phyloP scores from a whole-genome alignment of 495 filamentous ascomycete genomes.

The Pseudomonodictys pantanalensis region DNA sequence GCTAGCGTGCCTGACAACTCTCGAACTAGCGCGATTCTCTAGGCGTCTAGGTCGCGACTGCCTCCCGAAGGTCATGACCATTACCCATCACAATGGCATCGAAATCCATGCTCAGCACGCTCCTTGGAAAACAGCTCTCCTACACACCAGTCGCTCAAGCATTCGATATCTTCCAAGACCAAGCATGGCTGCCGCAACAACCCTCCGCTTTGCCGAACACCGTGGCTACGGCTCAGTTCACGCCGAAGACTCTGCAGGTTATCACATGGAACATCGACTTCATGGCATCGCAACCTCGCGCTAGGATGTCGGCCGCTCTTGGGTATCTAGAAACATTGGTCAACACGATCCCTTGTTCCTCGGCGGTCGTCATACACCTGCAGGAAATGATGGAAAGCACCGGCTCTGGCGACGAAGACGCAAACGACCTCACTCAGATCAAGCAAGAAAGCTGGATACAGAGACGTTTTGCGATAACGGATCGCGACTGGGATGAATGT shows the following conservation, averaged over 20 bases:
- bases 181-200: too few relatives aligned
- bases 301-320: slow-evolving; percentile 48
- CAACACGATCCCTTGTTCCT: slow-evolving; percentile 15
- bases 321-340: slow-evolving; percentile 41
- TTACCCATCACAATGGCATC: too few relatives aligned
- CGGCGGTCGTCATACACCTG: slow-evolving; percentile 48
- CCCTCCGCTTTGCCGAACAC: too few relatives aligned
- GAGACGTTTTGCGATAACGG: slow-evolving; percentile 48
- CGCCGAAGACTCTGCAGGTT: slow-evolving; percentile 13
- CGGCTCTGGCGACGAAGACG: not conserved
- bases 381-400: slow-evolving; percentile 48
- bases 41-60: too few relatives aligned
- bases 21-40: too few relatives aligned
- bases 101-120: too few relatives aligned
- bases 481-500: slow-evolving; percentile 42
- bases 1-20: too few relatives aligned
- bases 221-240: too few relatives aligned
- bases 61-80: too few relatives aligned
- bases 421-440: slow-evolving; percentile 45
- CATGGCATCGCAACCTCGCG: slow-evolving; percentile 39
- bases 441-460: slow-evolving; percentile 45
- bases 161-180: too few relatives aligned
- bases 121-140: too few relatives aligned
- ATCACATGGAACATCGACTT: slow-evolving; percentile 56
- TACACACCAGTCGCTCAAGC: too few relatives aligned